Evolutionary conservation across 441 rosid species (phyloP), one percentile per base, ranked within the genome.

Genomic region (Gossypium trilobum): DNA sequence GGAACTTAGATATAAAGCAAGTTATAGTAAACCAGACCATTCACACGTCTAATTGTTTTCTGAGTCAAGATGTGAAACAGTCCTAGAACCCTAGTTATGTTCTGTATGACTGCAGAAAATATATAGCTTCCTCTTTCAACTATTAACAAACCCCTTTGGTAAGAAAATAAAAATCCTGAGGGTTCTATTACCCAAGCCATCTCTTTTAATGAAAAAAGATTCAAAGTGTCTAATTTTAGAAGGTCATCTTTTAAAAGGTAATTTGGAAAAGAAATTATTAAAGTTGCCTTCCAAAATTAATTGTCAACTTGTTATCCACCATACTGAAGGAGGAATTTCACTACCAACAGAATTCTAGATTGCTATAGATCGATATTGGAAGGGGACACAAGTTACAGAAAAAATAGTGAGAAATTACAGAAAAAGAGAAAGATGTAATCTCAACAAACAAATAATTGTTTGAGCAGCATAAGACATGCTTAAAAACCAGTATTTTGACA

Each of bases 271-370:
- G 2, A 65, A 22, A 46, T 65, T 14, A 46, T 65, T 22, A 44
- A 65, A 44, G 17, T 5, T 20, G 31, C 54, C 16, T 19, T 63
- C 51, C 20, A 13, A 63, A 39, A 39, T 39, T 19, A 22, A 6
- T 42, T 19, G 31, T 42, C 33, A 64, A 56, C 29, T 17, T 20
- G 13, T 56, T 39, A 39, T 39, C 46, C 31, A 44, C 11, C n/a
- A 64, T 42, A 14, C 44, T 64, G 31, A 22, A 39, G 68, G 52
- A 20, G 16, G 17, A 64, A 44, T 8, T 42, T 20, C 70, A 46
- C 22, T 22, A 36, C 68, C 50, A 63, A 63, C 25, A 36, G 52
- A 63, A 9, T 42, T 50, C 68, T 61, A 63, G 68, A 63, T 25
- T 39, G 14, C 52, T 6, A 46, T 16, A 27, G n/a, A 13, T 46